phyloP scores from a whole-genome alignment of 2,329 filamentous ascomycete species.

The Epichloe brachyelytri region DNA sequence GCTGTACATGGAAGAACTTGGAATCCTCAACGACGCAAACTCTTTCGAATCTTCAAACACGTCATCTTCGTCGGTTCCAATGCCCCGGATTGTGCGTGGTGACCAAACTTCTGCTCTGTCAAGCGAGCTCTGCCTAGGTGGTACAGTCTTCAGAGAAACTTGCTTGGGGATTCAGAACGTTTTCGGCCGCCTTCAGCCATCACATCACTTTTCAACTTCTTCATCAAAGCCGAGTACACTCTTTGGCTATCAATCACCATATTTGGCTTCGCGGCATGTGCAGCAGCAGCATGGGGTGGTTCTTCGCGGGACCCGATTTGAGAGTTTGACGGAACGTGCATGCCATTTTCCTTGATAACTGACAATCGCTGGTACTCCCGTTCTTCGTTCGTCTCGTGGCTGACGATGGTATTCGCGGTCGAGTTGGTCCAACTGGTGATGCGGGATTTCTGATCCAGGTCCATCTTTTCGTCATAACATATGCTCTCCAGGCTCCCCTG shows the following conservation, averaged over 20 bases:
- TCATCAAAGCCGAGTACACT: constrained; percentile 53
- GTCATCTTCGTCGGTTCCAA: constrained; percentile 21
- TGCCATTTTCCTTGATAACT: constrained; percentile 46
- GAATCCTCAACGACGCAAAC: neutral
- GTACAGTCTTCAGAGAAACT: constrained; percentile 3
- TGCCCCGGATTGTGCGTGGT: constrained; percentile 20
- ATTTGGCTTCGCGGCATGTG: constrained; percentile 10
- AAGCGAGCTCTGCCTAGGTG: constrained; percentile 8
- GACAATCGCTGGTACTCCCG: constrained; percentile 47
- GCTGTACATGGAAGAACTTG: neutral
- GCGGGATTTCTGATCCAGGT: constrained; percentile 43
- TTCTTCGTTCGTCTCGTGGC: constrained; percentile 24
- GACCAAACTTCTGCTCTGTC: constrained; percentile 10
- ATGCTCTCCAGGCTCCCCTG: constrained; percentile 43
- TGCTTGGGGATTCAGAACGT: neutral
- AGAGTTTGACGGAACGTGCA: constrained; percentile 25
- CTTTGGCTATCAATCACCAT: constrained; percentile 38
- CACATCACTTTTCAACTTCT: constrained; percentile 32
- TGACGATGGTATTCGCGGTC: constrained; percentile 40
- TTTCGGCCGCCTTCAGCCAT: constrained; percentile 5
- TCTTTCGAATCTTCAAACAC: constrained; percentile 14
- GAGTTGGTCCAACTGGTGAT: constrained; percentile 64
- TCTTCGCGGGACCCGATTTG: neutral
- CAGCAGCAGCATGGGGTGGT: neutral
- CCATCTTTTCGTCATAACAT: constrained; percentile 23